These are phyloP conservation scores for Trichosanthes truncata DNA, from an alignment of 306 rosid species.

Conservation along the genomic window DNA sequence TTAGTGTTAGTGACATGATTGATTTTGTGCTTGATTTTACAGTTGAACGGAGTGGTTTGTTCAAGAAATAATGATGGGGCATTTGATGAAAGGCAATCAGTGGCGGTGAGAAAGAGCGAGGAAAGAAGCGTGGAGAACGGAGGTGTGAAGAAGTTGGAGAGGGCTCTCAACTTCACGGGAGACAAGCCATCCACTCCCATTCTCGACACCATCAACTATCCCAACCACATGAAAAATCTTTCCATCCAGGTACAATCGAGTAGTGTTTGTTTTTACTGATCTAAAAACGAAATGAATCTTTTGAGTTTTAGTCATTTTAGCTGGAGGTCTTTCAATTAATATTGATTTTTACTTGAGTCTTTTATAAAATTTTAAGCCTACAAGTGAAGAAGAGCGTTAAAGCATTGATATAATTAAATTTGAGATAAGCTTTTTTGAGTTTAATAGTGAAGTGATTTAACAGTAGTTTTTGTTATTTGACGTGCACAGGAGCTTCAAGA, in stretches of 20 bases:
- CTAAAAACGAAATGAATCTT: no score
- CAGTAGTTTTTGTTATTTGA: no score
- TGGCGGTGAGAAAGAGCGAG: not conserved
- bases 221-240: slow-evolving; percentile 52
- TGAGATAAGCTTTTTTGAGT: no score
- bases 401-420: no score
- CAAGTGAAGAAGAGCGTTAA: no score
- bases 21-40: slow-evolving; percentile 3
- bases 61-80: slow-evolving; percentile 4
- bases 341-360: no score
- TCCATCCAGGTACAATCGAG: slow-evolving; percentile 25
- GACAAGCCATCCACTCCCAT: slow-evolving; percentile 53
- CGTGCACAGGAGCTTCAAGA: slow-evolving; percentile 46
- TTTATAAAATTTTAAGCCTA: no score
- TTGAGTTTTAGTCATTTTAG: no score
- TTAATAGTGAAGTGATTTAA: no score
- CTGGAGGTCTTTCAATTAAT: no score
- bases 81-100: not conserved
- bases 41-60: slow-evolving; percentile 20
- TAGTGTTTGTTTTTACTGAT: no score
- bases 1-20: no score
- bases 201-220: slow-evolving; percentile 45
- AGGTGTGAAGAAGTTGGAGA: not conserved
- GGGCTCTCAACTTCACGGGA: slow-evolving; percentile 39
- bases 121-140: not conserved